These are phyloP conservation scores for Fusarium nanum DNA, from an alignment of 2,329 filamentous ascomycete species.

Conservation along the genomic window DNA sequence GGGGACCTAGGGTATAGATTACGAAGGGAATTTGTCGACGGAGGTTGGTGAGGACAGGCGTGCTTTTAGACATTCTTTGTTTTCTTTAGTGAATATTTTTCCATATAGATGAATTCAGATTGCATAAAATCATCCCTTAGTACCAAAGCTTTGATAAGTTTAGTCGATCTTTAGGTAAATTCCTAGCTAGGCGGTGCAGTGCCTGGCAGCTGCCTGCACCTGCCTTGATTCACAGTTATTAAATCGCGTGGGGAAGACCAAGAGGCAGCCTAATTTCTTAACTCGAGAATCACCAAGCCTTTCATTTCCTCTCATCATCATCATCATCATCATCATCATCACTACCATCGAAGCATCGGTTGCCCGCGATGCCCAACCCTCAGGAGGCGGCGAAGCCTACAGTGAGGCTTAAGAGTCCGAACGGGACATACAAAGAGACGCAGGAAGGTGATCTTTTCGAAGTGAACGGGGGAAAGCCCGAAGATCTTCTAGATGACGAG, in stretches of 20 bases:
- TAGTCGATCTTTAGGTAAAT: not conserved
- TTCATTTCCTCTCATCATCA: too few relatives aligned
- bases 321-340: too few relatives aligned
- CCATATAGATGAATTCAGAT: not conserved
- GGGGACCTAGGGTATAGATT: constrained; percentile 14
- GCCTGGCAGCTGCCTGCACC: not conserved
- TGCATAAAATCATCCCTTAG: not conserved
- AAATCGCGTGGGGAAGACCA: not conserved
- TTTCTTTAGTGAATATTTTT: not conserved
- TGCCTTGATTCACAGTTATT: not conserved
- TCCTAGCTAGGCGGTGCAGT: accelerated
- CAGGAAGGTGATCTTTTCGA: accelerated
- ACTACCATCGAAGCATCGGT: too few relatives aligned
- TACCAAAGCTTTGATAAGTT: accelerated
- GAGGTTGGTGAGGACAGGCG: accelerated
- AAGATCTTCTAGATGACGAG: not conserved
- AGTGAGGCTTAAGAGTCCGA: not conserved
- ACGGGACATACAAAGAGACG: not conserved
- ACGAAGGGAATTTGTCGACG: not conserved
- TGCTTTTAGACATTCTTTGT: not conserved
- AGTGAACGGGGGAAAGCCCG: accelerated
- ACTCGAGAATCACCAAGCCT: too few relatives aligned
- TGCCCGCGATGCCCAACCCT: too few relatives aligned
- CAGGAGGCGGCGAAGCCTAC: not conserved
- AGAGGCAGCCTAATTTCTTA: too few relatives aligned